Evolutionary conservation across 768 basidiomycete species (phyloP), one percentile per base, ranked within the genome.

Genomic region (Tephrocybe sp.): DNA sequence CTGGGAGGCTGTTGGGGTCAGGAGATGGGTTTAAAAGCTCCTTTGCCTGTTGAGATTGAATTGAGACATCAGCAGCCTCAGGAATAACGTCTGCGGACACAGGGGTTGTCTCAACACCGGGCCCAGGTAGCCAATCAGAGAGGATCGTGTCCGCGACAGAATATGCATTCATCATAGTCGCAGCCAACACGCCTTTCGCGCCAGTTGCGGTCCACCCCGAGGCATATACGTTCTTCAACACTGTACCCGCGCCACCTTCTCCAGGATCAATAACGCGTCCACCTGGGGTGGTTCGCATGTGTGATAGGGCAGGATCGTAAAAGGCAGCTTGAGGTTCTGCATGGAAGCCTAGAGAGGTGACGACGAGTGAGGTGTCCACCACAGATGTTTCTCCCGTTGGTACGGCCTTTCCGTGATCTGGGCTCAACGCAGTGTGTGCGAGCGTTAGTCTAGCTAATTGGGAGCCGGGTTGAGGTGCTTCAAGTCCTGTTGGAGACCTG

Each of bases 151-250:
- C 83, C 2, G 90, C 86, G 2, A 91, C 83, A 2, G 77, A 75
- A 61, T 93, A 92, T 18, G 94, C 90, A 62, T 97, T 79, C 66
- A 91, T 82, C 93, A 99, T 93, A 27, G 97, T 97, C 3, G 85
- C 76, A 1, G 92, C 94, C 38, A 98, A 75, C 11, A 98, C 94
- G 9, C 94, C 94, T 45, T 82, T 85, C 0, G 97, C 94, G 29
- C 95, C 95, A 3, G 80, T 83, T 2, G 91, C 86, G 2, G 91
- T 86, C 97, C 97, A 99, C 9, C 95, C 95, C 1, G 90, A 86
- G 1, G 91, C 87, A 62, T 97, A 99, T n/a, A 94, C 73, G 50
- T 80, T 81, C 30, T 72, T 75, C 30, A 84, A 56, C 1, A 59
- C 58, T 4, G 54, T 47, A 0, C 75, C 75, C 3, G 55, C 55